Base-by-base conservation (phyloP, 106 monocot species). In the Cymbidium sinense region DNA sequence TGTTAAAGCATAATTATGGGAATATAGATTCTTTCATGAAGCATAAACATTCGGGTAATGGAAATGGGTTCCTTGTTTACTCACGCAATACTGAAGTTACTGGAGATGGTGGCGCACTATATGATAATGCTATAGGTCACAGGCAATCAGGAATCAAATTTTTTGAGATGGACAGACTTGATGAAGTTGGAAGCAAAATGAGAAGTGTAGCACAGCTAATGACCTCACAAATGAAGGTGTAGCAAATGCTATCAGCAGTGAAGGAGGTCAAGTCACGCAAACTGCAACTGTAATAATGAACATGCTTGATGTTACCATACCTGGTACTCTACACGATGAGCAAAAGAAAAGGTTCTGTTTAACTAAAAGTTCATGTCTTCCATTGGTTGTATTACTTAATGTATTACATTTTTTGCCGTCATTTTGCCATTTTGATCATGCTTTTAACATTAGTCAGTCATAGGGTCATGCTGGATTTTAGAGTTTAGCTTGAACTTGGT, bases 281-380 rank as follows among this genome's bases (percentile, higher is more conserved):
- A 87, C 92, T 37, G 95, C 95, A 54, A 41, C 65, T 72, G 87
- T 93, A 72, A 79, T 95, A 41, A 83, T 99, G 88, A 95, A 93
- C 82, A 99, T 99, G 94, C 87, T 99, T 77, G 99, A 95, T 79
- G 78, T 79, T 79, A 89, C 95, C 44, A 86, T 90, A 85, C 99
- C 92, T 64, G 90, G 89, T 35, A 84, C 83, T 58, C 82, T 99
- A 37, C 76, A 84, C 54, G 85, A 89, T 76, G 92, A 90, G 75
- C 77, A 86, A 52, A 99, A 90, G 79, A 99, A 84, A 44, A 95
- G 93, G 99, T 95, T 99, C 28, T 13, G 11, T 27, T 27, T 39
- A 7, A 36, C 11, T 71, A 4, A 37, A 20, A 21, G 37, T 71
- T 71, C n/a, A 39, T 12, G 7, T 71, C 34, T 33, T 70, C 34